Evolutionary conservation across 768 basidiomycete species (phyloP), one percentile per base, ranked within the genome.

Genomic region (Rhizopogon vesiculosus): DNA sequence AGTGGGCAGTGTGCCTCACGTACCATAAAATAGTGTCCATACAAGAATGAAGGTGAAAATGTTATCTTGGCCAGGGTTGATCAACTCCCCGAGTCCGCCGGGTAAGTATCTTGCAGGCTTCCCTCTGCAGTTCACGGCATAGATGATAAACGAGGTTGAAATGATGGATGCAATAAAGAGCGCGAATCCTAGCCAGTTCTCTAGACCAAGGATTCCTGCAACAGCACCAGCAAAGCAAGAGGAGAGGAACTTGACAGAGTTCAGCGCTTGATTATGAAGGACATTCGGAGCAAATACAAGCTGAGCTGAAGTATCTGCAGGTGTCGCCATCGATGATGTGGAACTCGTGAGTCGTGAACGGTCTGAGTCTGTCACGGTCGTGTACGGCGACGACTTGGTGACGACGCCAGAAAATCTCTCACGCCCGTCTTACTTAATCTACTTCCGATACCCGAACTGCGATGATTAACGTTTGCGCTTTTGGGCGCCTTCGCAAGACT

Each of bases 11-110:
- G 31, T 29, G 12, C 19, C 33, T 22, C 13, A 72, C 88, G 56
- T 62, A 92, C 91, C 94, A 68, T 91, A 96, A 69, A 94, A 90
- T 54, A 96, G 74, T 38, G 94, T 98, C 94, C 94, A 98, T 19
- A 89, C 87, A 29, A 97, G 81, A 56, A 98, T 81, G 64, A 95
- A 98, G 3, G 92, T 91, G 64, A 93, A 91, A 16, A 87, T 74
- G 60, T 93, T 94, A 70, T 97, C 94, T 71, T 93, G 90, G 9
- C 92, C 92, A 0, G 94, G 87, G 58, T 87, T 92, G 45, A 86
- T 72, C 39, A 96, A 72, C 53, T 89, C 89, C 69, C 77, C 72
- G 57, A 82, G 64, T 2, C 88, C 88, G 5, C 84, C 83, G 43
- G 78, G 73, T 16, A 86, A 64, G 68, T 83, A 91, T 62, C 83